Evolutionary conservation across 345 rosid species (phyloP).

Genomic region (Populus nigra): DNA sequence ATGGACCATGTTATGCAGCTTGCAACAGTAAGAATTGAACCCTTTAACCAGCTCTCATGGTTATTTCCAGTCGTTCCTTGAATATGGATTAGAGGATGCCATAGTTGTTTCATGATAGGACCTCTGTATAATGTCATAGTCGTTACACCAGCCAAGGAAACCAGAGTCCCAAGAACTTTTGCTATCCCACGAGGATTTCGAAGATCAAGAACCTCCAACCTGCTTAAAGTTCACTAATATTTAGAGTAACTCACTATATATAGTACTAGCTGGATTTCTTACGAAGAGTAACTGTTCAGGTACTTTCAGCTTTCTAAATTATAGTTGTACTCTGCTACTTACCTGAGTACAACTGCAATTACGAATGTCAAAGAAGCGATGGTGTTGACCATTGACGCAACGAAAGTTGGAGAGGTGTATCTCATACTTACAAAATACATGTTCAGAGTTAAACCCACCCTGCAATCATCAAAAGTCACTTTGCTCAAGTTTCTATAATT

Average conservation of each 20-base stretch:
- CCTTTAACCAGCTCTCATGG: constrained; percentile 58
- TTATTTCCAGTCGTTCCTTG: constrained; percentile 15
- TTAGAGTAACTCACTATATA: neutral
- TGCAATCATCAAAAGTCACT: constrained; percentile 14
- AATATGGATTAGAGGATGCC: constrained; percentile 43
- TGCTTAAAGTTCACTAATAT: constrained; percentile 8
- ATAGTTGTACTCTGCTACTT: neutral
- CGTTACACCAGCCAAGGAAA: constrained; percentile 55
- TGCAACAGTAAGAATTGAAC: constrained; percentile 51
- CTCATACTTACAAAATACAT: constrained; percentile 34
- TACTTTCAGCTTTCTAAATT: neutral
- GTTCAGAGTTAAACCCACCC: constrained; percentile 47
- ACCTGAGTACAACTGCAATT: constrained; percentile 33
- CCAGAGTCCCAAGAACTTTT: constrained; percentile 46
- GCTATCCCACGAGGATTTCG: constrained; percentile 51
- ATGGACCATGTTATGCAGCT: constrained; percentile 65
- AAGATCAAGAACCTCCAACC: constrained; percentile 56
- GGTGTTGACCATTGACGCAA: constrained; percentile 34
- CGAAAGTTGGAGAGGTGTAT: constrained; percentile 35
- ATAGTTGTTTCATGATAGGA: constrained; percentile 33
- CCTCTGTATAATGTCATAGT: constrained; percentile 61
- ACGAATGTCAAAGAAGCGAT: constrained; percentile 25
- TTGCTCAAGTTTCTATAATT: neutral
- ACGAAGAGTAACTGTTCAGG: no score
- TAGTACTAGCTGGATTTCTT: neutral